Percentiles rank a stretch among this genome's conserved stretches.
These are phyloP conservation scores for Penicillium brasilianum DNA, from an alignment of 2,329 filamentous ascomycete genomes.

Conservation along the genomic window DNA sequence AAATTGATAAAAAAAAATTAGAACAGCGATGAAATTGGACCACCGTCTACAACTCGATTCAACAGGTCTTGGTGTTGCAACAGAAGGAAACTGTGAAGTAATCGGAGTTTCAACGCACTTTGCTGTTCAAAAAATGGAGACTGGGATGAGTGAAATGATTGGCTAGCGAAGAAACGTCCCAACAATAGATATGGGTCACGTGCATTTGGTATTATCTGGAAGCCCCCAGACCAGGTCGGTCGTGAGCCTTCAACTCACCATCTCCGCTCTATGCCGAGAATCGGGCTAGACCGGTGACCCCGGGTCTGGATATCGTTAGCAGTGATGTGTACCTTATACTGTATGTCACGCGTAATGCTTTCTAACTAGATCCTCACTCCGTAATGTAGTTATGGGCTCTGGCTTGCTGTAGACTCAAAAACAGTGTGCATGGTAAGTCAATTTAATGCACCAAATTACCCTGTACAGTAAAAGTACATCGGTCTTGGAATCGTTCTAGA, in stretches of 20 bases:
- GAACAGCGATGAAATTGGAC: neutral
- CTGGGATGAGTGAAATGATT: neutral
- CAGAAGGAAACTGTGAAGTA: neutral
- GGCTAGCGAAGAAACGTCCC: neutral
- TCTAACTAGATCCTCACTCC: too few species aligned
- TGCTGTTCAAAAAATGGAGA: neutral
- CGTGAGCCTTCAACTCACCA: neutral
- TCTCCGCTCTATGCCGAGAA: neutral
- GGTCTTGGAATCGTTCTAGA: too few species aligned
- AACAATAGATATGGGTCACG: neutral
- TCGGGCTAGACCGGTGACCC: neutral
- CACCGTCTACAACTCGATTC: neutral
- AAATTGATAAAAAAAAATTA: neutral
- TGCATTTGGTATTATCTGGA: neutral
- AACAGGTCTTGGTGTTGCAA: neutral
- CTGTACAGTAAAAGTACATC: too few species aligned
- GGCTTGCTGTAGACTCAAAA: too few species aligned
- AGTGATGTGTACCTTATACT: too few species aligned
- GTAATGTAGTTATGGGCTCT: too few species aligned
- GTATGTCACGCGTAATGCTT: too few species aligned
- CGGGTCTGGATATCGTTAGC: too few species aligned
- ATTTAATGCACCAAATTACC: too few species aligned
- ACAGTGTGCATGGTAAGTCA: too few species aligned
- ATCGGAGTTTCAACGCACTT: neutral
- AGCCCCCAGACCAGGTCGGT: neutral